Base-by-base conservation (phyloP, 495 filamentous ascomycete genomes). In the Amniculicola lignicola region DNA sequence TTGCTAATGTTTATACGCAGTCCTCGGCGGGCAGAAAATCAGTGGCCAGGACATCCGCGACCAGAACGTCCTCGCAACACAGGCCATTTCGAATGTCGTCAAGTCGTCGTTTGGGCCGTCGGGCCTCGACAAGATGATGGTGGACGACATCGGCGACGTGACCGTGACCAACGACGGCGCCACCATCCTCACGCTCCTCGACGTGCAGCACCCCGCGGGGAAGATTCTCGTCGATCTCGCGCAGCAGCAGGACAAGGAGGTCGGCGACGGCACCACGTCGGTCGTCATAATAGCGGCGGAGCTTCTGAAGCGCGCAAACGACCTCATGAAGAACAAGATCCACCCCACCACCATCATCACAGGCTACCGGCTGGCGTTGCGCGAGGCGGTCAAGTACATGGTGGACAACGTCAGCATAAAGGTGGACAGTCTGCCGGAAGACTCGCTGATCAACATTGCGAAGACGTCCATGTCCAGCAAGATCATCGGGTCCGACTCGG, bases 81-180 rank as follows among this genome's bases (percentile, higher is more conserved):
- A 95, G 72, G 90, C 91, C 39, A 96, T 99, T 69, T 86, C 93
- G 70, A 97, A 96, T 85, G 89, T 96, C 47, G 90, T 99, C 70
- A 96, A 95, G 76, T 95, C 87, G 74, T 99, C 93, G 12, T 99
- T 97, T 70, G 93, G 93, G 35, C 93, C 93, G 53, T 95, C 89
- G 54, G 93, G 93, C 28, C 76, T 99, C 61, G 93, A 99, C 69
- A 99, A 99, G 81, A 97, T 99, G 94, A 97, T 99, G 94, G 94
- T 99, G 67, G 93, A 99, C 72, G 93, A 99, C 68, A 97, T 97
- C 70, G 93, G 93, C 65, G 93, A 99, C 80, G 93, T 99, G 41
- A 97, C 94, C 45, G 93, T 99, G 51, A 99, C 93, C 39, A 99
- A 99, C 74, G 93, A 99, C 70, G 93, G 93, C 56, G 93, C 93